Evolutionary conservation across 768 basidiomycete genomes (phyloP), one percentile per base, ranked within the genome.

Genomic region (Suillus placidus): DNA sequence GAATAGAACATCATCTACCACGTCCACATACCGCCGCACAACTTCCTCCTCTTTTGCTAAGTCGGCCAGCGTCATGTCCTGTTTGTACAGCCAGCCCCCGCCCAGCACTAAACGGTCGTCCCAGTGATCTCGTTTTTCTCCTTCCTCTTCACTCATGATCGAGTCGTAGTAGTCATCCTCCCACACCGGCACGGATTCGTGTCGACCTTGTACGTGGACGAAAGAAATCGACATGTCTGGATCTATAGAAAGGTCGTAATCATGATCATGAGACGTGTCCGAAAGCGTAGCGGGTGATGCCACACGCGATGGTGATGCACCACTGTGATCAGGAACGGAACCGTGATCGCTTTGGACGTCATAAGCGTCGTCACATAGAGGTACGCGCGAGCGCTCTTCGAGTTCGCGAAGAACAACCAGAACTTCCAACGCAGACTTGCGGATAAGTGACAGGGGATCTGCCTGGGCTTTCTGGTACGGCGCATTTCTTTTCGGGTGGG

Each of bases 1-100:
- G 65, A 95, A 95, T 16, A 95, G 73, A 4, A 90, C 89, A 65
- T 89, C 86, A 70, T 94, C 93, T 4, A 94, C 93, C n/a, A 88
- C 81, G 67, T 92, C 87, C 65, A 94, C 72, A 74, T 94, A 95
- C 57, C 78, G 73, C 43, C 76, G 74, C 4, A 95, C 84, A 6
- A 85, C 82, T 1, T 74, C 76, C 68, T 84, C 79, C 74, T 94
- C 92, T 73, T 81, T 85, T 68, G 45, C 73, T 64, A 94, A 75
- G 37, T 88, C 82, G 23, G 74, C 77, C 38, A 89, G 76, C 18
- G 71, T 76, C 63, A 93, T 71, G 70, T 92, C 88, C 71, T 88
- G 89, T 64, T 78, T 82, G 73, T 95, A 95, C 62, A 94, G 72
- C 92, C 93, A 94, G 6, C 93, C 93, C 35, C 89, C 88, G 32